Conservation (phyloP, 1,284 basidiomycete species). For the Pseudomicrostroma phylloplanum region DNA sequence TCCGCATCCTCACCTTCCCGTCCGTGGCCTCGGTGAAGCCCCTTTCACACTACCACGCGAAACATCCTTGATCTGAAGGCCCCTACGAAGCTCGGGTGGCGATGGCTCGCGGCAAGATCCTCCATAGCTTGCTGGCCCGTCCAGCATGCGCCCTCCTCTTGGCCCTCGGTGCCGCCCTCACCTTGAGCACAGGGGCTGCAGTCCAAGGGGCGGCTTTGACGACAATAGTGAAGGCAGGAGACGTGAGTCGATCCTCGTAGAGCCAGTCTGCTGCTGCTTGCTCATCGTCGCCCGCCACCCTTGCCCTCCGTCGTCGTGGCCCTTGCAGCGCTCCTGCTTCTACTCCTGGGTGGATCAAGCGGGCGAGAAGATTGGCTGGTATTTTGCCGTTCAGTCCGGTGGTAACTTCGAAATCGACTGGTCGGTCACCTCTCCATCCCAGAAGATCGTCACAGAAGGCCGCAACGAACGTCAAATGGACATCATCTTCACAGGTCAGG, state of each 20-base stretch:
- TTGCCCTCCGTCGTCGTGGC: neutral
- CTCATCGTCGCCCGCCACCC: neutral
- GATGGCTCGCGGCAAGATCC: too few species aligned
- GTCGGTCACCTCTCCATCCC: slow-evolving; percentile 79
- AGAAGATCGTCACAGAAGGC: slow-evolving; percentile 78
- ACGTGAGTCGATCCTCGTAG: slow-evolving; percentile 53
- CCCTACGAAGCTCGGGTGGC: too few species aligned
- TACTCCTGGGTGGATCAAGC: slow-evolving; percentile 93
- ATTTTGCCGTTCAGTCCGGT: slow-evolving; percentile 79
- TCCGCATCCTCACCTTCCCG: too few species aligned
- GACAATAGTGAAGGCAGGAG: slow-evolving; percentile 74
- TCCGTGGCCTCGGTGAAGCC: too few species aligned
- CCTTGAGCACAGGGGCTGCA: neutral
- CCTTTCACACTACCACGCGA: too few species aligned
- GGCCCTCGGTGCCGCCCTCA: neutral
- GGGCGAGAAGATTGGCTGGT: slow-evolving; percentile 77
- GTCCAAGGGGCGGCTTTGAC: slow-evolving; percentile 67
- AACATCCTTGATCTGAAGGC: too few species aligned
- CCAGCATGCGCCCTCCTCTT: neutral
- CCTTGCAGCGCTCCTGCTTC: slow-evolving; percentile 63
- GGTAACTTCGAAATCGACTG: slow-evolving; percentile 97
- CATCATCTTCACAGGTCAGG: slow-evolving; percentile 91
- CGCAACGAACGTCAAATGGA: slow-evolving; percentile 86
- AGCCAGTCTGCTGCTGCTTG: neutral
- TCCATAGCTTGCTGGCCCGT: too few species aligned